Base-by-base conservation (phyloP, 2,329 filamentous ascomycete species). In the Colletotrichum sp. region DNA sequence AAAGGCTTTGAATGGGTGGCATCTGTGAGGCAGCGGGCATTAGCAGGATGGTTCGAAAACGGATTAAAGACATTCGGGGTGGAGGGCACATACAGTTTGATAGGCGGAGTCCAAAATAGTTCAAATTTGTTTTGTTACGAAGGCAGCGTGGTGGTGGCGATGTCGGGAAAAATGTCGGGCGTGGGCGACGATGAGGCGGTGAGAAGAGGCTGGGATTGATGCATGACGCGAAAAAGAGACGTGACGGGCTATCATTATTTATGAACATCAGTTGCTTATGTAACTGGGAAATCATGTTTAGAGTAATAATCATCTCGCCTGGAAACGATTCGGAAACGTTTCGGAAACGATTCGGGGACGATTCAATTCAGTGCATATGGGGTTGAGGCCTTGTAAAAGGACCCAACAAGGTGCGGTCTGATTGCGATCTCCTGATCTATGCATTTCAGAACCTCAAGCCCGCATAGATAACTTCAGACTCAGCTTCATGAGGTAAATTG, bases 391-490 rank as follows among this genome's bases (percentile, higher is more conserved):
- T n/a, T 9, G 0, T 44, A 6, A n/a, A n/a, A 44, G 0, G 39
- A 44, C 39, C 3, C 39, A 44, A 44, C 36, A 10, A 10, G 36
- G 5, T 18, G 36, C 36, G 16, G 36, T n/a, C 2, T 0, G 36
- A 18, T 18, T 44, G 1, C 36, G 16, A 1, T 18, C 3, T 1
- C 16, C 39, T 6, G 0, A 44, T 44, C 3, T 0, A 44, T 44
- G 8, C 0, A 44, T 2, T 2, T 10, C 18, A 44, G 18, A 0
- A n/a, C 8, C 39, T 6, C 16, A n/a, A 44, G 39, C 0, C 16
- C 39, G 5, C 39, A 44, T 10, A 44, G 18, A 44, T 6, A 18
- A 18, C 8, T 44, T n/a, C 8, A n/a, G 39, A 44, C 16, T 39
- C 36, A 39, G 16, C 36, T 39, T 5, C 8, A 44, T 44, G 16